Base-by-base conservation (phyloP, 2,329 filamentous ascomycete species). In the Ampelomyces quisqualis region DNA sequence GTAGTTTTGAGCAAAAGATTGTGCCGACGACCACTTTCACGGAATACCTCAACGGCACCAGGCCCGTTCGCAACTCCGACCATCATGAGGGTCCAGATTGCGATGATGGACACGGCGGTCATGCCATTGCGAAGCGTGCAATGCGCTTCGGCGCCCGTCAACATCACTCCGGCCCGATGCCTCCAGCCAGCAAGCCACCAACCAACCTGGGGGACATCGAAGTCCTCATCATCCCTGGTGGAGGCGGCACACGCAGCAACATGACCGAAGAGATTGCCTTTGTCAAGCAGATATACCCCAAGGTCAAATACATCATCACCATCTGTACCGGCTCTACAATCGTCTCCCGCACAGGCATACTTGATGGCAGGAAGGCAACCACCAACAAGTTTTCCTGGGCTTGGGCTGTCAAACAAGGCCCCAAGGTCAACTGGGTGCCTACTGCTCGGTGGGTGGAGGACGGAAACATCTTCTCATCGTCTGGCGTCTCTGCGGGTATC, bases 141-240 rank as follows among this genome's bases (percentile, higher is more conserved):
- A 44, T 45, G 36, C 39, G 40, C 21, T 34, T 40, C 13, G 28
- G 22, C 9, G 27, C 34, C 20, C 10, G 28, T 8, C 29, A 32
- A 14, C 13, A 20, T 8, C 31, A 39, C 9, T 14, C 18, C 15
- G 39, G 40, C 6, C 40, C 41, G 7, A 44, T 45, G 38, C 5
- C 36, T 18, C 28, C 40, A 31, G 33, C 40, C 24, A 40, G 33
- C 13, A 39, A 34, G 42, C 30, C 44, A 13, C 14, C 17, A 3
- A 15, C 19, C 2, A 18, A 43, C 18, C 42, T 27, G 19, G 39
- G 40, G 6, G 68, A 70, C 2, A 69, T 84, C 13, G 80, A 85
- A 32, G 78, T 86, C 4, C 72, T 88, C 10, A 63, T 88, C 18
- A 70, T 88, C 8, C 84, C 84, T 0, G 84, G 84, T 2, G 83